Conservation (phyloP, 2,329 filamentous ascomycete genomes). For the Drechslera avenae region DNA sequence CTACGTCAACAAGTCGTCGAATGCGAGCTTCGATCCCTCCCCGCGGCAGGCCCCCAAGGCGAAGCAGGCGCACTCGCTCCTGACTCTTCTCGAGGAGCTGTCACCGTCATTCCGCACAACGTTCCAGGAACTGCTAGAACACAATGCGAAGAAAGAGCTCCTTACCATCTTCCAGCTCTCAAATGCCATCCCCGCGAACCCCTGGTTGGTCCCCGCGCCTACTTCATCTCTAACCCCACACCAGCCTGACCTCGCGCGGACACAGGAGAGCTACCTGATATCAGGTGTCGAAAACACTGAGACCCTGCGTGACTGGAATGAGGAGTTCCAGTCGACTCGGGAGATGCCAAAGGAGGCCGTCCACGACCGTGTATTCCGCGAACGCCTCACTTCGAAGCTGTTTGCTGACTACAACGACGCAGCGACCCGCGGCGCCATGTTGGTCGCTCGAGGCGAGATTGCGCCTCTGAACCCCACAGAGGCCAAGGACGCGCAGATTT, state of each 20-base stretch:
- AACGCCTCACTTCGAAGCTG: conserved; percentile 90
- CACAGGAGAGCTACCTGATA: conserved; percentile 90
- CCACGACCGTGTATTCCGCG: conserved; percentile 93
- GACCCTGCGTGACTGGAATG: conserved; percentile 96
- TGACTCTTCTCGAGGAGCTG: conserved; percentile 76
- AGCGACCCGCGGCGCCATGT: conserved; percentile 85
- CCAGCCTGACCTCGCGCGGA: conserved; percentile 80
- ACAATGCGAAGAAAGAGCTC: conserved; percentile 83
- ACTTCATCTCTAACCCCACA: conserved; percentile 71
- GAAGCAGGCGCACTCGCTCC: conserved; percentile 80
- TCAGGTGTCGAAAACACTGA: conserved; percentile 92
- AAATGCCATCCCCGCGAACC: conserved; percentile 88
- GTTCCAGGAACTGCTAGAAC: conserved; percentile 80
- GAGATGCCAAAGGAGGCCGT: conserved; percentile 93
- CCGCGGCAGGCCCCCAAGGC: conserved; percentile 80
- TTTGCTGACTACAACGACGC: conserved; percentile 98
- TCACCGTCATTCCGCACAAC: conserved; percentile 81
- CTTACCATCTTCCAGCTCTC: conserved; percentile 94
- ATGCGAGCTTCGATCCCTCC: conserved; percentile 90
- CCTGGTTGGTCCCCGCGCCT: conserved; percentile 82
- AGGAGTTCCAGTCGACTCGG: conserved; percentile 96
- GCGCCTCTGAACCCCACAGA: conserved; percentile 95
- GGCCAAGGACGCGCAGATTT: conserved; percentile 90
- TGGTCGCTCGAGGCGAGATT: conserved; percentile 91
- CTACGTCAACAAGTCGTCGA: conserved; percentile 95